These are phyloP conservation scores for Achaetomium macrosporum DNA, from an alignment of 2,329 filamentous ascomycete species.

Conservation along the genomic window DNA sequence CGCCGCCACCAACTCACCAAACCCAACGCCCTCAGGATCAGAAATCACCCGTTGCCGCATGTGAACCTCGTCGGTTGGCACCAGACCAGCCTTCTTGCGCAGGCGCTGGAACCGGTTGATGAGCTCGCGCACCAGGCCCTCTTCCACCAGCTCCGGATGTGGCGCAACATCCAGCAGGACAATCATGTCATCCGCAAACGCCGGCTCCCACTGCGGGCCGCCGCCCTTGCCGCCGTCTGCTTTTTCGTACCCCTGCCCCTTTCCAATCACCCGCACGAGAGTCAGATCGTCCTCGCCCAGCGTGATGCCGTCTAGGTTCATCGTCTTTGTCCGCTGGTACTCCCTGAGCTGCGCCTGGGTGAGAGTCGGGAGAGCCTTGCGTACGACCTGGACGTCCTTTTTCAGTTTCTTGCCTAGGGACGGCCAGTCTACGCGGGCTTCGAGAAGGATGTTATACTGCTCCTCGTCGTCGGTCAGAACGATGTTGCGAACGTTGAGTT, in stretches of 20 bases:
- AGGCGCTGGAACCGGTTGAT: slow-evolving; percentile 88
- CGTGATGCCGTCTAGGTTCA: slow-evolving; percentile 82
- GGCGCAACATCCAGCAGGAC: slow-evolving; percentile 72
- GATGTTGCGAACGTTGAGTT: background rate
- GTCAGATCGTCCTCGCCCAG: slow-evolving; percentile 77
- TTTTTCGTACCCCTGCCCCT: background rate
- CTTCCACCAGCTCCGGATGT: slow-evolving; percentile 78
- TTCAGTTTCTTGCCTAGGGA: slow-evolving; percentile 93
- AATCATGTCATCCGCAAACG: slow-evolving; percentile 72
- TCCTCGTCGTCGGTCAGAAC: slow-evolving; percentile 63
- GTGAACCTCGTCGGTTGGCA: slow-evolving; percentile 87
- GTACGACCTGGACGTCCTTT: slow-evolving; percentile 83
- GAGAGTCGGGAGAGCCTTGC: slow-evolving; percentile 76
- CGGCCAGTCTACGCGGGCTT: slow-evolving; percentile 73
- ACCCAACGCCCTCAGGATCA: slow-evolving; percentile 70
- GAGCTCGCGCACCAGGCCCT: slow-evolving; percentile 85
- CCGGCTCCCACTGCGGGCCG: slow-evolving; percentile 65
- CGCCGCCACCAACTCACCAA: slow-evolving; percentile 62
- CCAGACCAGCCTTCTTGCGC: slow-evolving; percentile 86
- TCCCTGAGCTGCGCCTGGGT: slow-evolving; percentile 32
- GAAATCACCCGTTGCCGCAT: slow-evolving; percentile 84
- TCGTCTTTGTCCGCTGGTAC: slow-evolving; percentile 51
- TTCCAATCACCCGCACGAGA: slow-evolving; percentile 46
- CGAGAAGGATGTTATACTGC: slow-evolving; percentile 80
- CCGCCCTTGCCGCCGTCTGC: slow-evolving; percentile 33